Base-by-base conservation (phyloP, 768 basidiomycete species). In the Podaxis pistillaris region DNA sequence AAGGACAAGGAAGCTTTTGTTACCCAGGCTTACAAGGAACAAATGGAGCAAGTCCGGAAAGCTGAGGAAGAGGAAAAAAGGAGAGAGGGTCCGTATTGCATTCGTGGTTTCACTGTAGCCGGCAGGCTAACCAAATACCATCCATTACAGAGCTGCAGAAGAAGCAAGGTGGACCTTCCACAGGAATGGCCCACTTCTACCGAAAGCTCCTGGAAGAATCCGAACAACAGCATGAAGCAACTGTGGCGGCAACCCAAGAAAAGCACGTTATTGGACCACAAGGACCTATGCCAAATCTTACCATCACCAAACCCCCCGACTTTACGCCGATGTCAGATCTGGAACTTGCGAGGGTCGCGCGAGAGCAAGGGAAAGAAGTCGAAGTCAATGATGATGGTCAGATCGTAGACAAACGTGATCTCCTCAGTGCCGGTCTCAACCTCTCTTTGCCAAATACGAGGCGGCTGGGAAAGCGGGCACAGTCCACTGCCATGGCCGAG, bases 361-460 rank as follows among this genome's bases (percentile, higher is more conserved):
- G 81, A 66, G 84, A 81, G 62, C 81, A 90, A 69, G 96, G 95
- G 24, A 91, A 91, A 72, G 81, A 87, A 11, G 88, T 99, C 37
- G 96, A 98, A 74, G 78, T 98, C 37, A 98, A 98, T 73, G 96
- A 98, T 73, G 96, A 98, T 68, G 96, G 95, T 68, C 93, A 96
- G 72, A 95, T 98, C 51, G 90, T 99, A 53, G 97, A 99, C 78
- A 95, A 96, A 71, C 88, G 96, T 60, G 93, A 96, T 57, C 79
- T 99, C 7, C 80, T 98, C 50, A 86, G 89, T 22, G 96, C 96
- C 4, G 97, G 97, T 1, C 78, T 99, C 60, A 99, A 99, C 72
- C 81, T 98, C 50, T 87, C 92, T 37, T 84, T 91, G 63, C 86
- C 90, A 40, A 91, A 93, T 70, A 93, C 91, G 4, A 82, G 93